Evolutionary conservation across 352 stramenopile genomes (phyloP).

Genomic region (Globisporangium cylindrosporum): DNA sequence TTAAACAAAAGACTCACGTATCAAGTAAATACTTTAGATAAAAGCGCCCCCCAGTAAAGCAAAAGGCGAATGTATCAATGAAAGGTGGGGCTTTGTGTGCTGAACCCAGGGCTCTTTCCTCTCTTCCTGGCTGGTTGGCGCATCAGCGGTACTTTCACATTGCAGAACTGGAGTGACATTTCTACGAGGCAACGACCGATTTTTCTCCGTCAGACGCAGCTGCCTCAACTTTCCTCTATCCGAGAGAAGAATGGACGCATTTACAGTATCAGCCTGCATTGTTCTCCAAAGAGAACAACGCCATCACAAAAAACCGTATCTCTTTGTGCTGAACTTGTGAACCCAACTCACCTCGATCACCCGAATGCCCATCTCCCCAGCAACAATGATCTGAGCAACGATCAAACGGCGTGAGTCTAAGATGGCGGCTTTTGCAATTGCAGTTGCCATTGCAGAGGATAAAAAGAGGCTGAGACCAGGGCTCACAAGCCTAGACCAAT

Average conservation of each 20-base stretch:
- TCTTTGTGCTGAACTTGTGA: background rate
- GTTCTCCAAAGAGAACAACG: background rate
- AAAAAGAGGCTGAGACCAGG: background rate
- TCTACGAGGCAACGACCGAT: background rate
- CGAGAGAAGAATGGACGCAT: background rate
- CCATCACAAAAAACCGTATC: background rate
- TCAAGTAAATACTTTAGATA: background rate
- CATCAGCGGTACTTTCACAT: conserved; percentile 1
- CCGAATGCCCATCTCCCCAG: background rate
- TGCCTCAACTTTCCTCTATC: background rate
- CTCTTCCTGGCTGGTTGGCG: background rate
- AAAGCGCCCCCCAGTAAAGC: background rate
- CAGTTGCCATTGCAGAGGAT: background rate
- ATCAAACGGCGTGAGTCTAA: background rate
- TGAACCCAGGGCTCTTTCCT: background rate
- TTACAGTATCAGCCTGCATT: background rate
- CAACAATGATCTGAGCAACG: background rate
- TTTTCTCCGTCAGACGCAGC: background rate
- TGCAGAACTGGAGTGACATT: background rate
- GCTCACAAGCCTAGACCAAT: background rate
- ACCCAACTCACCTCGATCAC: background rate
- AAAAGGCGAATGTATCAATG: background rate
- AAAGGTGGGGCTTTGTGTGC: background rate
- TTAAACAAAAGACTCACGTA: background rate
- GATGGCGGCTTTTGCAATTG: background rate